Evolutionary conservation across 176 grass and related monocot genomes (phyloP), one percentile per base, ranked within the genome.

Genomic region (Carex littledalei): DNA sequence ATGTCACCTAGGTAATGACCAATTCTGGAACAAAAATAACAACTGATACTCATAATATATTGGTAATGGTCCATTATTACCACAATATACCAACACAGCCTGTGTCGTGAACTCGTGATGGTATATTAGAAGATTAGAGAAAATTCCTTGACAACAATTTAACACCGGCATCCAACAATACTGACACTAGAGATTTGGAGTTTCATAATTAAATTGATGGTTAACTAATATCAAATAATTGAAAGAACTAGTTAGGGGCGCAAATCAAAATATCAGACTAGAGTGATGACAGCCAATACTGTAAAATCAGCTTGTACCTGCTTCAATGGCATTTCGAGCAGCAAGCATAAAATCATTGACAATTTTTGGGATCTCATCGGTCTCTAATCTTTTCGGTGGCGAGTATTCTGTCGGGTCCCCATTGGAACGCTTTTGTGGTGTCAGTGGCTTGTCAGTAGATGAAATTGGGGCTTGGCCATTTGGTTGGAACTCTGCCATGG

Each of bases 251-350:
- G 18, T 70, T 18, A 17, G 17, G 35, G 5, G 16, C 16, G 2
- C 58, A 57, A 79, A 31, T 50, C 10, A 50, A 50, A 50, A 11
- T 50, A 55, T 58, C 15, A 35, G 29, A 79, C 29, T 57, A 79
- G 16, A 59, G 54, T 10, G 1, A 9, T 79, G 55, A 59, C 50
- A 22, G 8, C 1, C 17, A 63, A 41, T 81, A 12, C 18, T 60
- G 35, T 63, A n/a, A 81, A 82, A 64, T 58, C 43, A 58, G 57
- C 18, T 22, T 59, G 10, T 87, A 94, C 93, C 93, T 60, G 93
- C 88, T 84, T 92, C 82, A 0, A 94, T 90, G 65, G 87, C 84
- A 67, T 92, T 94, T 81, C 81, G 71, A 73, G 93, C 77, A 80
- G 90, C 88, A 72, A 87, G 67, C 10, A 82, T 43, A 74, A 94